A percentile compares a stretch with the other conserved stretches of the same genome.
Conservation (phyloP, 176 grass and related monocot species). For the Otatea glauca region DNA sequence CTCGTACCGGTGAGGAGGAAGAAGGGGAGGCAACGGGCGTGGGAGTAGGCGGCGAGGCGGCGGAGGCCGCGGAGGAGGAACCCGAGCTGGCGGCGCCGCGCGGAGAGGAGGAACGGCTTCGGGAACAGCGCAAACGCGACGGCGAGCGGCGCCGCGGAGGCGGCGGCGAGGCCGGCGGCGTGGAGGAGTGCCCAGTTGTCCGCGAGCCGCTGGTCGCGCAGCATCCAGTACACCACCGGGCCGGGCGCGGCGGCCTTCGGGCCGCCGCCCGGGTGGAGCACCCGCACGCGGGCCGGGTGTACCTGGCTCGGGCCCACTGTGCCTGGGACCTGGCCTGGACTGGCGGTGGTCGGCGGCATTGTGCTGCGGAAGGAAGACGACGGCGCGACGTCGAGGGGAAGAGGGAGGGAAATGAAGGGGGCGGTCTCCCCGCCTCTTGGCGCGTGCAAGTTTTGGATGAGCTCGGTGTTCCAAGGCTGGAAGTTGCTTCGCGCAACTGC, state of each 20-base stretch:
- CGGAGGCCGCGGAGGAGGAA: constrained; percentile 75
- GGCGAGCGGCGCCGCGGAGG: constrained; percentile 59
- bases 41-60: constrained; percentile 41
- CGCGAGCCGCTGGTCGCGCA: constrained; percentile 79
- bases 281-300: constrained; percentile 66
- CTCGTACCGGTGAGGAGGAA: constrained; percentile 59
- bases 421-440: no score
- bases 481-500: not conserved
- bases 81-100: constrained; percentile 60
- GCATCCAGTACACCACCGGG: constrained; percentile 97
- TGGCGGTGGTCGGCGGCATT: constrained; percentile 35
- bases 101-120: constrained; percentile 63
- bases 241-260: constrained; percentile 20
- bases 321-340: not conserved
- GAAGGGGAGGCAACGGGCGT: constrained; percentile 57
- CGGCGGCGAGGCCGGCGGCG: constrained; percentile 67
- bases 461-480: not conserved
- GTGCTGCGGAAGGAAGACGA: constrained; percentile 9
- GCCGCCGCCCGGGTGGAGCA: constrained; percentile 48
- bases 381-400: not conserved
- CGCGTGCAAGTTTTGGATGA: not conserved
- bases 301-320: constrained; percentile 21
- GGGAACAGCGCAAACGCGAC: constrained; percentile 74
- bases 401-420: not conserved
- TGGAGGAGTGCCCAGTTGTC: constrained; percentile 98